Evolutionary conservation across 2,329 filamentous ascomycete species (phyloP), one percentile per base, ranked within the genome.

Genomic region (Alternaria infectoria): DNA sequence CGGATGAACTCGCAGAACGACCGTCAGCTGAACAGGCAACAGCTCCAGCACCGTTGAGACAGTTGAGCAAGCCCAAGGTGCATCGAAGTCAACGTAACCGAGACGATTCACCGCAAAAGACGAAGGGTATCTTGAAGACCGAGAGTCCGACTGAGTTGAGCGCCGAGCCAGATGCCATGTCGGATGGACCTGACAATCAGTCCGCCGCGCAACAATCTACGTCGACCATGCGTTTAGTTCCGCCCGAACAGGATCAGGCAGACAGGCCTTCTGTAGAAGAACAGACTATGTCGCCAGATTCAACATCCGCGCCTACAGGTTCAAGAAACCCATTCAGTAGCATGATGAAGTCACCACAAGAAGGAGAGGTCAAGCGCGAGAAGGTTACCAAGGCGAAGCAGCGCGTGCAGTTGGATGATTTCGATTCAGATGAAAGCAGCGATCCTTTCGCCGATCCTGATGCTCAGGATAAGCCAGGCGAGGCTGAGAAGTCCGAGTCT

Each of bases 331-430:
- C 68, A 13, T 70, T 72, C 54, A 66, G 52, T 25, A 32, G 12
- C 2, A 58, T 80, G 75, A 74, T 76, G 77, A 73, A 77, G 43
- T 13, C 76, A 74, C 63, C 69, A 78, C 76, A 74, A 72, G 66
- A 77, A 57, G 80, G 75, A 44, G 86, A 88, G 43, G 72, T 83
- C 3, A 87, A 85, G 72, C 86, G 86, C 17, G 82, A 85, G 61
- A 88, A 88, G 77, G 83, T 86, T 46, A 87, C 84, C 61, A 85
- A 86, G 68, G 86, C 89, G 2, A 89, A 88, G 66, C 82, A 87
- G 15, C 87, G 90, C 23, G 84, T 90, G 65, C 89, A 90, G 58
- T 83, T 93, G 12, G 91, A 93, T 72, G 90, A 91, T 67, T 90
- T 91, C 49, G 90, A 91, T 65, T 86, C 86, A 56, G 86, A 82